These are phyloP conservation scores for Dalbergia cultrata DNA, from an alignment of 306 rosid species.

Conservation along the genomic window DNA sequence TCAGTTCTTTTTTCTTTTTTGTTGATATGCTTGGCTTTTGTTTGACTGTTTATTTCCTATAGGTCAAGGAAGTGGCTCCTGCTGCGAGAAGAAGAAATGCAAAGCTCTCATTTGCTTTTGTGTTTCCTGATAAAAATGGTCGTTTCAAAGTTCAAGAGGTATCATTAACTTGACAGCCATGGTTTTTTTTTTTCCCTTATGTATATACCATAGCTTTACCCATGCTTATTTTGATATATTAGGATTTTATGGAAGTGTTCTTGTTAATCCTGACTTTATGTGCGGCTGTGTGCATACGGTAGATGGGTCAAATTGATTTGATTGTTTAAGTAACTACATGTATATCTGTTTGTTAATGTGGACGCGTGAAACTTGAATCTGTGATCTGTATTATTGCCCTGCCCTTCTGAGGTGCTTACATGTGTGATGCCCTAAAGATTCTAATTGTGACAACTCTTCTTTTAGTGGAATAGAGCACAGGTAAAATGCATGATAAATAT, in stretches of 20 bases:
- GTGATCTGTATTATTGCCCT: not conserved
- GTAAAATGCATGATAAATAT: not conserved
- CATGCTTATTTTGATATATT: not conserved
- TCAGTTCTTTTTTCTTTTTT: not conserved
- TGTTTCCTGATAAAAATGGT: conserved; percentile 90
- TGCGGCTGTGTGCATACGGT: not conserved
- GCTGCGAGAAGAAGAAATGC: conserved; percentile 93
- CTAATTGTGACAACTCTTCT: not conserved
- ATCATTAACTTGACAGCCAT: not conserved
- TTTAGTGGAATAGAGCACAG: not conserved
- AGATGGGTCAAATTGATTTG: conserved; percentile 4
- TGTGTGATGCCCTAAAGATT: not conserved
- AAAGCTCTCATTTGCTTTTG: conserved; percentile 91
- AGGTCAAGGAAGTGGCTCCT: conserved; percentile 98
- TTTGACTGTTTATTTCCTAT: conserved; percentile 40
- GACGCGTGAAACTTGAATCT: conserved; percentile 10
- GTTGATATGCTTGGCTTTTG: not conserved
- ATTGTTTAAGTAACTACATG: not conserved
- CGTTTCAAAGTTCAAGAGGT: conserved; percentile 88
- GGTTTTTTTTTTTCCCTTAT: not conserved
- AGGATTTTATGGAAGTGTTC: conserved; percentile 6
- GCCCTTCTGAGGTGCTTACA: not conserved
- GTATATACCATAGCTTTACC: not conserved
- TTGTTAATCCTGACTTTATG: conserved; percentile 7
- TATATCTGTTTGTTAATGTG: not conserved